These are phyloP conservation scores for Cubamyces sp. DNA, from an alignment of 768 basidiomycete species.

Conservation along the genomic window DNA sequence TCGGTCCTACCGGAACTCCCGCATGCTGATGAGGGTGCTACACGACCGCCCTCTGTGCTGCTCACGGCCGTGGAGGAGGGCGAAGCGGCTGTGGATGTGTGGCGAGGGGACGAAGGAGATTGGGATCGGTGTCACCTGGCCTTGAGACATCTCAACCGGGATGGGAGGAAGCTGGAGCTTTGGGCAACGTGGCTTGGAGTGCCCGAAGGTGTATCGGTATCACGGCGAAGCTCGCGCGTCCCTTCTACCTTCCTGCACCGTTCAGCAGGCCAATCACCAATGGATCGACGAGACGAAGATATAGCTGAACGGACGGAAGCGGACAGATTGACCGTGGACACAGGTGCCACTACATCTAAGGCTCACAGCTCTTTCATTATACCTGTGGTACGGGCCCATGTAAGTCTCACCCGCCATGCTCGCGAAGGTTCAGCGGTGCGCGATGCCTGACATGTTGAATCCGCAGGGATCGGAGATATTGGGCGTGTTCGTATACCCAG, in stretches of 20 bases:
- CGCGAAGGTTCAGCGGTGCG: neutral
- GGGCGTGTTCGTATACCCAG: constrained; percentile 69
- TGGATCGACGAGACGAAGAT: constrained; percentile 50
- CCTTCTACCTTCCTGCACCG: constrained; percentile 25
- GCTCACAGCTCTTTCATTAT: constrained; percentile 46
- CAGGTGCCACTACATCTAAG: constrained; percentile 23
- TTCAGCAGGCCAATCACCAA: constrained; percentile 37
- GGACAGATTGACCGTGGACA: constrained; percentile 22
- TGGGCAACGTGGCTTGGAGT: constrained; percentile 74
- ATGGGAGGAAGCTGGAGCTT: constrained; percentile 76
- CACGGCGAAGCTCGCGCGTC: constrained; percentile 20
- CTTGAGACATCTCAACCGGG: constrained; percentile 58
- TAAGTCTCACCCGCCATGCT: constrained; percentile 41
- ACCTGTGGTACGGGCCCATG: constrained; percentile 60
- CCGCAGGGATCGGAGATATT: constrained; percentile 60
- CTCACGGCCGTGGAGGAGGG: constrained; percentile 30
- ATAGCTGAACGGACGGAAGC: constrained; percentile 25
- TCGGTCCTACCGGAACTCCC: constrained; percentile 8
- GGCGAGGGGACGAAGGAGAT: constrained; percentile 60
- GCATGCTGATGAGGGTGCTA: constrained; percentile 21
- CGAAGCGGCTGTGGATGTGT: constrained; percentile 39
- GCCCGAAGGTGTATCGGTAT: neutral
- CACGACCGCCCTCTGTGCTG: constrained; percentile 33
- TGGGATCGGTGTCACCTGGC: constrained; percentile 61
- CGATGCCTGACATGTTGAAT: neutral